These are phyloP conservation scores for Calonectria pteridis DNA, from an alignment of 2,329 filamentous ascomycete genomes.

Conservation along the genomic window DNA sequence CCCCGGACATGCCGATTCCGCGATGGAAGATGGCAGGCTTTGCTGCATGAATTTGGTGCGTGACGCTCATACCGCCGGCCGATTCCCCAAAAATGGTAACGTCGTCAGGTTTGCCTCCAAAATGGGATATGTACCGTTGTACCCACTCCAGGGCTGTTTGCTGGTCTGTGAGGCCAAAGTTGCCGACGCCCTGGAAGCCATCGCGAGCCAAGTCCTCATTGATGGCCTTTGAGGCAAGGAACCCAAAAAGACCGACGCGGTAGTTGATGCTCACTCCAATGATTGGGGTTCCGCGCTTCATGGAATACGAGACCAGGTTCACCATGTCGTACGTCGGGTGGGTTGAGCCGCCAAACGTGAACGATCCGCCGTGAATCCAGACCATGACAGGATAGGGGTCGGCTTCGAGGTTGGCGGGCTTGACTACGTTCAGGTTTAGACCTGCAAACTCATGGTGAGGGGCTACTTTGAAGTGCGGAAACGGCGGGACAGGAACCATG, in stretches of 20 bases:
- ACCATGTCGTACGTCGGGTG: constrained; percentile 23
- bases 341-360: constrained; percentile 26
- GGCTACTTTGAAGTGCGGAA: constrained; percentile 24
- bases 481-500: background rate
- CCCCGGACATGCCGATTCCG: constrained; percentile 28
- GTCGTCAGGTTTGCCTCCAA: constrained; percentile 25
- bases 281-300: constrained; percentile 14
- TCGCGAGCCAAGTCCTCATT: constrained; percentile 15
- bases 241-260: constrained; percentile 23
- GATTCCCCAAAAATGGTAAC: constrained; percentile 29
- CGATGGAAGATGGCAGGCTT: constrained; percentile 24
- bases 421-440: constrained; percentile 28
- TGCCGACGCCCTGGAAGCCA: constrained; percentile 22
- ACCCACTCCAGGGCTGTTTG: constrained; percentile 25
- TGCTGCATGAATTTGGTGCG: constrained; percentile 17
- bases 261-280: constrained; percentile 26
- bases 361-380: constrained; percentile 29
- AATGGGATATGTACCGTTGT: constrained; percentile 20
- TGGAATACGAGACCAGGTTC: constrained; percentile 21
- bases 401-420: background rate
- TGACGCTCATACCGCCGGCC: constrained; percentile 27
- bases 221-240: constrained; percentile 23
- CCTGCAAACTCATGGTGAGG: constrained; percentile 25
- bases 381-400: constrained; percentile 24
- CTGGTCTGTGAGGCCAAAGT: constrained; percentile 28